Evolutionary conservation across 2,329 filamentous ascomycete species (phyloP).

Genomic region (Hirsutella minnesotensis): DNA sequence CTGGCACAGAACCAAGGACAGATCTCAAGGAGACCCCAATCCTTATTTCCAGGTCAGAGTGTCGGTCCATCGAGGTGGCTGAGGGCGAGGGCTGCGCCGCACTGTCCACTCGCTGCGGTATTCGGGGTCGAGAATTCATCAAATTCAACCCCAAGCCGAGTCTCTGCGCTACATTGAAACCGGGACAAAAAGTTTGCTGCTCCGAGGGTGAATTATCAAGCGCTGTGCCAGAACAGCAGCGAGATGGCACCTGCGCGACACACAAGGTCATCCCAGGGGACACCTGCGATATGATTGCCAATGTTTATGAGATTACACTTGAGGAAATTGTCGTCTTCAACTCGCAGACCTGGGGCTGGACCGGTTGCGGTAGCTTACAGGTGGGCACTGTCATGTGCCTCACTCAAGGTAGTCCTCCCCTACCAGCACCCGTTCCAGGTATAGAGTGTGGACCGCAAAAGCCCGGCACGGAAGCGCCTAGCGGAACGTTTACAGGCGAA

Average conservation of each 20-base stretch:
- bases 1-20: too few species aligned
- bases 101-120: neutral
- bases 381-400: slow-evolving; percentile 6
- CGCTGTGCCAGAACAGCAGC: too few species aligned
- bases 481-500: slow-evolving; percentile 10
- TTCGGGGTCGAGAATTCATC: neutral
- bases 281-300: neutral
- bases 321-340: slow-evolving; percentile 20
- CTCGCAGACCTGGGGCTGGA: slow-evolving; percentile 26
- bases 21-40: slow-evolving; percentile 7
- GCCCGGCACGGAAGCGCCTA: slow-evolving; percentile 22
- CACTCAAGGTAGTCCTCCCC: slow-evolving; percentile 11
- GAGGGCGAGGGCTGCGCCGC: neutral
- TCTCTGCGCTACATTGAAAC: too few species aligned
- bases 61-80: neutral
- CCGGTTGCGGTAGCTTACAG: slow-evolving; percentile 21
- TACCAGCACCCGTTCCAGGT: slow-evolving; percentile 8
- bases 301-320: neutral
- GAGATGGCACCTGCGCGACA: too few species aligned
- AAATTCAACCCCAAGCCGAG: neutral
- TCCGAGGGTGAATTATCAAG: too few species aligned
- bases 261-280: too few species aligned
- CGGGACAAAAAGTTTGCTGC: too few species aligned
- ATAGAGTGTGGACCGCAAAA: slow-evolving; percentile 30
- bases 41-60: slow-evolving; percentile 10